These are phyloP conservation scores for Exophiala sp. DNA, from an alignment of 2,329 filamentous ascomycete species.

Conservation along the genomic window DNA sequence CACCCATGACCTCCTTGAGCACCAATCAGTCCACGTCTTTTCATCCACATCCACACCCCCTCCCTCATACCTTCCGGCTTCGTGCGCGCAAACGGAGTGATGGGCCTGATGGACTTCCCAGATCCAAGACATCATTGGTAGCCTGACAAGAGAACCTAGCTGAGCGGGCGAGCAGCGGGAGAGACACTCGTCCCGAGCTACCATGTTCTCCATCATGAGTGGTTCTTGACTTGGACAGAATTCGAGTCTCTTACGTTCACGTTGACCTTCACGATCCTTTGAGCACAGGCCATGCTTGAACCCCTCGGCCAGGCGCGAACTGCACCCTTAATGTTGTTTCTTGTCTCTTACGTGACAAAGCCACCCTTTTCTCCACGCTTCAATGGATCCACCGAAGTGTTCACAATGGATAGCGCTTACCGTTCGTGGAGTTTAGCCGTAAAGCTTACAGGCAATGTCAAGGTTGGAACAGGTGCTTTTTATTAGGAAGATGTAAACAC, in stretches of 20 bases:
- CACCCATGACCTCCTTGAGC: slow-evolving; percentile 12
- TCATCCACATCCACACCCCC: slow-evolving; percentile 6
- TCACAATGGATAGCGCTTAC: too few species aligned
- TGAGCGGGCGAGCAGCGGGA: not conserved
- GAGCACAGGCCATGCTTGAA: not conserved
- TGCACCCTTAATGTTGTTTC: not conserved
- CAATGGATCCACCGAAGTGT: too few species aligned
- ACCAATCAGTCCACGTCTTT: not conserved
- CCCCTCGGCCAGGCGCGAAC: not conserved
- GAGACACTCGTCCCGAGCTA: not conserved
- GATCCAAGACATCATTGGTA: slow-evolving; percentile 2
- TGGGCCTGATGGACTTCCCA: not conserved
- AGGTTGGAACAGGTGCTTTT: too few species aligned
- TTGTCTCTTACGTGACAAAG: not conserved
- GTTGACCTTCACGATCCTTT: not conserved
- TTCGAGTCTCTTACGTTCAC: not conserved
- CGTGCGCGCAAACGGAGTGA: not conserved
- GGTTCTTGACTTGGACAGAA: not conserved
- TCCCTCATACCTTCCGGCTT: not conserved
- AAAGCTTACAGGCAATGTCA: too few species aligned
- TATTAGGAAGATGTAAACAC: too few species aligned
- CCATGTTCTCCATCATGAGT: not conserved
- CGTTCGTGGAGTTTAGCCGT: too few species aligned
- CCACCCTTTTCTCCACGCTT: not conserved
- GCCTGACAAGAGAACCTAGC: not conserved